These are phyloP conservation scores for Incumbomyces delicatus DNA, from an alignment of 2,329 filamentous ascomycete species.

Conservation along the genomic window DNA sequence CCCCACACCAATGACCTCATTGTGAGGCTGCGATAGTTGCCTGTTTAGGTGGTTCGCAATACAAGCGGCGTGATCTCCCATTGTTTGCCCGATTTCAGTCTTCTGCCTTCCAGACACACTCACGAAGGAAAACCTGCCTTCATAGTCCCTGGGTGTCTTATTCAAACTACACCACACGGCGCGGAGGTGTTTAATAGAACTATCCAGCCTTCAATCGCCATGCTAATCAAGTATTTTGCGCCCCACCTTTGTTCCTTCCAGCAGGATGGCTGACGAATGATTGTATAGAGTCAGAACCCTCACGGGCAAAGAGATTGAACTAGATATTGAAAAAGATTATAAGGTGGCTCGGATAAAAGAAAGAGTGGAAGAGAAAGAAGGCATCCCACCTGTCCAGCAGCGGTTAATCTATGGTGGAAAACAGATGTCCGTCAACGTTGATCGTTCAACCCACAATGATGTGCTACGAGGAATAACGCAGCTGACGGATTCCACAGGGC, in stretches of 20 bases:
- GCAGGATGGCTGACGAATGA: not conserved
- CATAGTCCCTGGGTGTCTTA: too few relatives aligned
- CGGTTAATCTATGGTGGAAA: constrained; percentile 93
- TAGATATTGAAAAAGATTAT: constrained; percentile 90
- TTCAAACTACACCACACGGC: too few relatives aligned
- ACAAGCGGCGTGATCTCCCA: too few relatives aligned
- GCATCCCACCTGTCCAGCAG: constrained; percentile 94
- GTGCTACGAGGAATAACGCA: not conserved
- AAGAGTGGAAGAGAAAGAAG: constrained; percentile 97
- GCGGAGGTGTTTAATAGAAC: too few relatives aligned
- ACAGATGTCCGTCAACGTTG: constrained; percentile 63
- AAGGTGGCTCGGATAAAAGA: constrained; percentile 97
- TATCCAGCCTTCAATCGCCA: constrained; percentile 22
- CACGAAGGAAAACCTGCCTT: too few relatives aligned
- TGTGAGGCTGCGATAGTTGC: too few relatives aligned
- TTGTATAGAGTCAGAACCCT: constrained; percentile 77
- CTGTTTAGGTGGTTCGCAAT: too few relatives aligned
- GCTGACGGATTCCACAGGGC: constrained; percentile 47
- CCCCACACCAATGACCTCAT: too few relatives aligned
- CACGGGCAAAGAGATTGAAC: constrained; percentile 97
- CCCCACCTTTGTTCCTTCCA: constrained; percentile 7
- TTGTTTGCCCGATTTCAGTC: too few relatives aligned
- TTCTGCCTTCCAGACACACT: too few relatives aligned
- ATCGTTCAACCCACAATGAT: not conserved
- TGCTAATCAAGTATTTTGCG: constrained; percentile 42